Conservation (phyloP, 139 green algal species). For the Coelastrella sp. region DNA sequence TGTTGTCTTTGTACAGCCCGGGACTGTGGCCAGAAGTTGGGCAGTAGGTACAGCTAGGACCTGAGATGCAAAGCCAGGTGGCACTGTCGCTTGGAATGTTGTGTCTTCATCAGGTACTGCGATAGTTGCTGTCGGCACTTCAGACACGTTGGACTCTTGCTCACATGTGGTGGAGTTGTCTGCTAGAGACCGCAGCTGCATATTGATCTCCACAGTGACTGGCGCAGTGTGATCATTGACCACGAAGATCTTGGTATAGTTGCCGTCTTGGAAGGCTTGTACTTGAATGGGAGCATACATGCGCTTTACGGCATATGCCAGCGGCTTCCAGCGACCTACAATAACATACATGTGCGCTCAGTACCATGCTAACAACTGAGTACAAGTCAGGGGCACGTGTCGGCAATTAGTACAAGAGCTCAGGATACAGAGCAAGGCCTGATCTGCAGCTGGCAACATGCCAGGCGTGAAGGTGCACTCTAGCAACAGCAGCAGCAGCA, state of each 20-base stretch:
- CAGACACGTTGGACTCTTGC: neutral
- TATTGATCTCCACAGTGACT: neutral
- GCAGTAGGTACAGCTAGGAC: neutral
- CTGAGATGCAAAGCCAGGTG: neutral
- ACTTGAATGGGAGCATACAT: slow-evolving; percentile 34
- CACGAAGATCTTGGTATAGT: slow-evolving; percentile 4
- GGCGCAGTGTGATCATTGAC: slow-evolving; percentile 12
- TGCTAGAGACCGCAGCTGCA: neutral
- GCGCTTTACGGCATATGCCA: slow-evolving; percentile 40
- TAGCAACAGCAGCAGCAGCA: too few relatives aligned
- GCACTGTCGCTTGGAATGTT: neutral
- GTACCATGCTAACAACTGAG: neutral
- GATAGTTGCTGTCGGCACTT: neutral
- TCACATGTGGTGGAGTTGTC: neutral
- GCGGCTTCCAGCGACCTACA: slow-evolving; percentile 38
- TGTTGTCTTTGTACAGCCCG: neutral
- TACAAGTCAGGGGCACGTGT: neutral
- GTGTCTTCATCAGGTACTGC: neutral
- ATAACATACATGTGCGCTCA: neutral
- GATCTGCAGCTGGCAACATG: too few relatives aligned
- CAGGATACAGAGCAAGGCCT: too few relatives aligned
- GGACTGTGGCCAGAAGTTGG: neutral
- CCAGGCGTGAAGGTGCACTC: too few relatives aligned
- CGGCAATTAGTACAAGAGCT: too few relatives aligned
- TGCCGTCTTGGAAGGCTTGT: slow-evolving; percentile 10